These are phyloP conservation scores for Arthrobotrys conoides DNA, from an alignment of 2,329 filamentous ascomycete genomes.

Conservation along the genomic window DNA sequence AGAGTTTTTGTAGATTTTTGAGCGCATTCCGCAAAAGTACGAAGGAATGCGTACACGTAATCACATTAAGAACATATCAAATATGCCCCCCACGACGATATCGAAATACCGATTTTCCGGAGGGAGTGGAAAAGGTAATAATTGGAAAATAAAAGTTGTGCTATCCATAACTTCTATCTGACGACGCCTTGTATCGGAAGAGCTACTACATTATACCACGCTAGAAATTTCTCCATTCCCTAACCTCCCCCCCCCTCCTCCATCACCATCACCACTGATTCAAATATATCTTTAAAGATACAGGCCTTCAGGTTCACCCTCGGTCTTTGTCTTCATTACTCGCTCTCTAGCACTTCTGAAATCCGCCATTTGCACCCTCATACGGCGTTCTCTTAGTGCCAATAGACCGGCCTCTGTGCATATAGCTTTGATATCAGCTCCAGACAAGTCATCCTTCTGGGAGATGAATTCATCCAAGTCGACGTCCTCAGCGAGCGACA, in stretches of 20 bases:
- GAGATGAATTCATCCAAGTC: slow-evolving; percentile 98
- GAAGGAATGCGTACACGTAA: slow-evolving; percentile 32
- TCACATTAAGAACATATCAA: background rate
- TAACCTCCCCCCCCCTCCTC: background rate
- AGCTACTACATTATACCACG: slow-evolving; percentile 25
- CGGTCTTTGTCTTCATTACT: slow-evolving; percentile 97
- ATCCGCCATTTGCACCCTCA: slow-evolving; percentile 99
- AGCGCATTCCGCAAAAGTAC: slow-evolving; percentile 18
- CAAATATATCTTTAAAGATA: slow-evolving; percentile 80
- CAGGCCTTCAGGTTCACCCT: slow-evolving; percentile 97
- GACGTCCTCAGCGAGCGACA: slow-evolving; percentile 96
- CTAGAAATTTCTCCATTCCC: slow-evolving; percentile 19
- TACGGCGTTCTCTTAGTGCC: slow-evolving; percentile 92
- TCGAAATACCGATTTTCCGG: background rate
- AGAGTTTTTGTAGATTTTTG: background rate
- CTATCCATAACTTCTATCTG: slow-evolving; percentile 25
- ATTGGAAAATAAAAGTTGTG: slow-evolving; percentile 15
- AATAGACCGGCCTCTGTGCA: slow-evolving; percentile 96
- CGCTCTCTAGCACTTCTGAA: slow-evolving; percentile 93
- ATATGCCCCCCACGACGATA: background rate
- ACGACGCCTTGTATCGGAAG: slow-evolving; percentile 13
- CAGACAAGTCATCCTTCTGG: slow-evolving; percentile 96
- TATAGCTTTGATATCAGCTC: slow-evolving; percentile 98
- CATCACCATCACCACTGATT: background rate
- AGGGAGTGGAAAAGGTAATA: background rate